Evolutionary conservation across 1,284 basidiomycete genomes (phyloP).

Genomic region (Athelia sp.): DNA sequence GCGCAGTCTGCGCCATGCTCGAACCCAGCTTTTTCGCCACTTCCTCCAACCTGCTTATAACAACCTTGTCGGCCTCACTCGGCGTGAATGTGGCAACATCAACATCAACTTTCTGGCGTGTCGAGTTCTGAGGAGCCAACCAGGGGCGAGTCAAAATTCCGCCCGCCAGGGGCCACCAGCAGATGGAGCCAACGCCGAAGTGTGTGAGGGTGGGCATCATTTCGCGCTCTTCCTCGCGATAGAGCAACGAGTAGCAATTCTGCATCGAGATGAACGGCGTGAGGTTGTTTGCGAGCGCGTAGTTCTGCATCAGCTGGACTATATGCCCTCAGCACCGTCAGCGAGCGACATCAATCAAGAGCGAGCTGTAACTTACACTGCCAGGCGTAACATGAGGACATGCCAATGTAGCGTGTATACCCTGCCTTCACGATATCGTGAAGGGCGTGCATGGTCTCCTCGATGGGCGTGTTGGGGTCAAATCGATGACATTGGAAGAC

Average conservation of each 20-base stretch:
- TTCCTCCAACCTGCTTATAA: conserved; percentile 27
- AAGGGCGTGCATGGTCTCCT: conserved; percentile 43
- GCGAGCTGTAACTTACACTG: conserved; percentile 10
- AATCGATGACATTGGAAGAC: conserved; percentile 37
- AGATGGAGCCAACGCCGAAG: conserved; percentile 20
- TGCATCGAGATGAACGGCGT: conserved; percentile 49
- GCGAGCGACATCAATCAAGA: background rate
- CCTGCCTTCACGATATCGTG: conserved; percentile 42
- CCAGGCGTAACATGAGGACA: conserved; percentile 22
- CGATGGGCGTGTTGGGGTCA: conserved; percentile 37
- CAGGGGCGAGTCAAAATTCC: conserved; percentile 24
- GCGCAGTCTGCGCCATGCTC: conserved; percentile 37
- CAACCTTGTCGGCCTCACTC: background rate
- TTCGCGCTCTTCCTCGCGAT: conserved; percentile 35
- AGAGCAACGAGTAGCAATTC: conserved; percentile 33
- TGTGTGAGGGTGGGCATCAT: background rate
- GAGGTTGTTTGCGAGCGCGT: conserved; percentile 26
- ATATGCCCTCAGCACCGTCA: background rate
- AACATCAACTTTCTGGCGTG: conserved; percentile 26
- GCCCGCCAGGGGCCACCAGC: conserved; percentile 26
- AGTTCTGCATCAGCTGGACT: conserved; percentile 19
- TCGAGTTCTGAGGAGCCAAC: conserved; percentile 12
- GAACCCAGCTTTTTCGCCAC: conserved; percentile 32
- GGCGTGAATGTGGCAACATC: background rate
- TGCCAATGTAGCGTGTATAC: conserved; percentile 45